phyloP scores from a whole-genome alignment of 768 basidiomycete genomes.

The Amanita molliuscula region DNA sequence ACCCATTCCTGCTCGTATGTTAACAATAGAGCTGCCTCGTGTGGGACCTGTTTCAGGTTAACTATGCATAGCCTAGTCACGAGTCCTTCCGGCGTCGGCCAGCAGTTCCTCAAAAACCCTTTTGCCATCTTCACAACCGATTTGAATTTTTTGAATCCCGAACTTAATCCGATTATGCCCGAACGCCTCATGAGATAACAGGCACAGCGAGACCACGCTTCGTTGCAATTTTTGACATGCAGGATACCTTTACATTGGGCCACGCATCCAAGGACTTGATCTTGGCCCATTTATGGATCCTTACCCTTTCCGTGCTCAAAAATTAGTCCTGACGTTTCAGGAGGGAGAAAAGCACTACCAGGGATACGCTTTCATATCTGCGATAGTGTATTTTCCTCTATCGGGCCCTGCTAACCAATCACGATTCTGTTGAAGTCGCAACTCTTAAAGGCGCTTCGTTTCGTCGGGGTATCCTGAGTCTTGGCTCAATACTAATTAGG shows the following conservation, averaged over 20 bases:
- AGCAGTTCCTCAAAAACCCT: too few relatives aligned
- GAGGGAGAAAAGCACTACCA: constrained; percentile 20
- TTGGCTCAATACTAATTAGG: not conserved
- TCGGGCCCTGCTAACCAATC: constrained; percentile 78
- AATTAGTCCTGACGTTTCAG: not conserved
- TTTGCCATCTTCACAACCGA: not conserved
- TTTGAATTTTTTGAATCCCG: too few relatives aligned
- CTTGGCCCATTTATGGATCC: not conserved
- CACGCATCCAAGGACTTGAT: not conserved
- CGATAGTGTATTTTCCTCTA: constrained; percentile 56
- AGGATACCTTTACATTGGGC: constrained; percentile 35
- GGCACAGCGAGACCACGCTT: not conserved
- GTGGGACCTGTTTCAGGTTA: too few relatives aligned
- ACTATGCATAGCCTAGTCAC: too few relatives aligned
- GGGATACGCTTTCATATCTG: constrained; percentile 58
- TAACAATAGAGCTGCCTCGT: too few relatives aligned
- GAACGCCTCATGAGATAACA: not conserved
- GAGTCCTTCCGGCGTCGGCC: too few relatives aligned
- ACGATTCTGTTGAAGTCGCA: constrained; percentile 49
- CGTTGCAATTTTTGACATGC: not conserved
- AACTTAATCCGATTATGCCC: not conserved
- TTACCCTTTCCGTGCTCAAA: not conserved
- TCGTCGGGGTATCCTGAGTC: constrained; percentile 63
- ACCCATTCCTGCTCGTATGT: too few relatives aligned
- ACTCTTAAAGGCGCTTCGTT: constrained; percentile 75